A percentile compares a stretch with the other conserved stretches of the same genome.
Evolutionary conservation across 306 rosid species (phyloP).

Genomic region (Luffa aegyptiaca): DNA sequence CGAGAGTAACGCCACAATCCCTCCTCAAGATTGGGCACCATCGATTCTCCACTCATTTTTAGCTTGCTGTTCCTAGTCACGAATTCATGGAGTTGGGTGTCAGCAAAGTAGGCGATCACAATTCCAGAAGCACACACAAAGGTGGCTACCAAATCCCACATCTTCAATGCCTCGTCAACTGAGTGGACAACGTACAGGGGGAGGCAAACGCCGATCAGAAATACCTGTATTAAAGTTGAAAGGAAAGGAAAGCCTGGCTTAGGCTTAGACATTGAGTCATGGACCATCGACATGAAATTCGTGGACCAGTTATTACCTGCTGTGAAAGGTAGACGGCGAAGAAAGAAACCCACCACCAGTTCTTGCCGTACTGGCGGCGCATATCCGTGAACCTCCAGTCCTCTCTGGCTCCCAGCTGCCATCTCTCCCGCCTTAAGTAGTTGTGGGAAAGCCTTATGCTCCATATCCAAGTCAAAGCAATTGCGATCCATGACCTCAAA

Average conservation of each 20-base stretch:
- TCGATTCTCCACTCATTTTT: constrained; percentile 41
- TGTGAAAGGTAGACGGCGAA: constrained; percentile 71
- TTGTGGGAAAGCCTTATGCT: constrained; percentile 67
- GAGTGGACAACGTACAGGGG: constrained; percentile 66
- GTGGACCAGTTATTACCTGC: constrained; percentile 36
- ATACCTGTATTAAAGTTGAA: constrained; percentile 36
- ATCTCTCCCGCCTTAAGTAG: constrained; percentile 73
- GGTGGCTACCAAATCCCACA: constrained; percentile 54
- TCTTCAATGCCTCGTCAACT: constrained; percentile 43
- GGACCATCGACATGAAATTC: background rate
- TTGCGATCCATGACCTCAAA: constrained; percentile 62
- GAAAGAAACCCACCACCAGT: constrained; percentile 94
- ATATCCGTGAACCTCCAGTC: constrained; percentile 92
- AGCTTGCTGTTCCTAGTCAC: constrained; percentile 49
- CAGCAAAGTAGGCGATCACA: constrained; percentile 65
- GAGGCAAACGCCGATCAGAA: constrained; percentile 57
- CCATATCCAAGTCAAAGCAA: constrained; percentile 71
- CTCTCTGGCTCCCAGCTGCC: constrained; percentile 91
- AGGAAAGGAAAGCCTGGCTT: background rate
- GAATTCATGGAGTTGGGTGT: constrained; percentile 66
- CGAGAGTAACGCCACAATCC: constrained; percentile 77
- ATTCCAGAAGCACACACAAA: constrained; percentile 44
- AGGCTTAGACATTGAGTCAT: background rate
- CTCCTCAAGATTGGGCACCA: constrained; percentile 39
- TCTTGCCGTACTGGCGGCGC: constrained; percentile 54